Evolutionary conservation across 2,329 filamentous ascomycete genomes (phyloP), one percentile per base, ranked within the genome.

Genomic region (Cercospora sesami): DNA sequence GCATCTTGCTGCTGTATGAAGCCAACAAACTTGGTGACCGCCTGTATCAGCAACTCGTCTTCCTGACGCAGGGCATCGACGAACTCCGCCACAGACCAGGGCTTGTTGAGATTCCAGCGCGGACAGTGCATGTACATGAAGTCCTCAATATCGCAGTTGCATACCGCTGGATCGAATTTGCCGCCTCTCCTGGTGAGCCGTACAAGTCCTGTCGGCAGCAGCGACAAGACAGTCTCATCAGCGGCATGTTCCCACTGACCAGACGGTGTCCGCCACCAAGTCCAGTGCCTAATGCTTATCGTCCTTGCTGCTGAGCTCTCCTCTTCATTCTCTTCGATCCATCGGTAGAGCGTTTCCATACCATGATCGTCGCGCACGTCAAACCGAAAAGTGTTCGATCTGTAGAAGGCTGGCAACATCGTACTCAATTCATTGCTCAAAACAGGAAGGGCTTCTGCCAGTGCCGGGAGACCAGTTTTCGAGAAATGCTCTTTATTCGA

Each of bases 51-150:
- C 5, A 68, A 45, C 12, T 66, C 68, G 31, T 69, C 68, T 14
- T 71, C 69, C 60, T 71, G 58, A 31, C 67, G 65, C 12, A 72
- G 36, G 18, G 69, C 67, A 14, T 60, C 23, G 9, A 69, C 68
- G 33, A 72, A 72, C 31, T 72, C 71, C 5, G 62, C 45, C n/a
- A 72, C 16, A 3, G 67, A 57, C 67, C 69, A 71, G 3, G 48
- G 33, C 61, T 68, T 70, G 48, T 70, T 69, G 60, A 66, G 39
- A 6, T 67, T 72, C 70, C 70, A 72, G n/a, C 67, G 63, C 6
- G 64, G 64, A 16, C 69, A 69, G 31, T 69, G 68, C 8, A 58
- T 33, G 33, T 55, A 36, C 9, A 72, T 28, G 39, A 68, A 60
- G 21, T 69, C 66, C 5, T 67, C 67, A 21, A 70, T 59, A 6